phyloP scores from a whole-genome alignment of 2,329 filamentous ascomycete species.

The Arthrobotrys iridis region DNA sequence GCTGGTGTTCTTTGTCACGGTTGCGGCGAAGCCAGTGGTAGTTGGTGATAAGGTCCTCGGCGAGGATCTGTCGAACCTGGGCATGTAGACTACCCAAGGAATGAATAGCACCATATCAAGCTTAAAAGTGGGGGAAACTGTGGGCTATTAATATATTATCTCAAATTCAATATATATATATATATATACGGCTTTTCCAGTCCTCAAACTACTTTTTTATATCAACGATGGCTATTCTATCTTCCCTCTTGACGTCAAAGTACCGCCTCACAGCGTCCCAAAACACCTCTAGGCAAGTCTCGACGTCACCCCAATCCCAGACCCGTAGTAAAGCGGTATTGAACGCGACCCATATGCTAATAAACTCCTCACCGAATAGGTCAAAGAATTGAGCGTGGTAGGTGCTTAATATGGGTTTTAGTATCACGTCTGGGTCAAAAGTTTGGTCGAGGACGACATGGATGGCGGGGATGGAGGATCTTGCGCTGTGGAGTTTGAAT shows the following conservation, averaged over 20 bases:
- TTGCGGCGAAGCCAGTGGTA: conserved; percentile 40
- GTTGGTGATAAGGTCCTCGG: conserved; percentile 35
- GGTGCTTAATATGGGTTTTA: conserved; percentile 3
- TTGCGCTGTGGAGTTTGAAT: not conserved
- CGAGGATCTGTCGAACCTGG: conserved; percentile 29
- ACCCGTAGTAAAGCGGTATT: conserved; percentile 4
- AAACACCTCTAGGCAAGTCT: not conserved
- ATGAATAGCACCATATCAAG: not conserved
- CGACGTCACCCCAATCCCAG: conserved; percentile 25
- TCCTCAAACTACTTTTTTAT: no score
- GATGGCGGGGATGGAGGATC: not conserved
- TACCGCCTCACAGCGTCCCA: not conserved
- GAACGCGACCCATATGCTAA: conserved; percentile 24
- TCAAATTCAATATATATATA: no score
- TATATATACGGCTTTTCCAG: no score
- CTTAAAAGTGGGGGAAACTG: no score
- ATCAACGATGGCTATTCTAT: not conserved
- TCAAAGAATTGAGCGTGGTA: conserved; percentile 2
- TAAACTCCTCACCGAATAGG: not conserved
- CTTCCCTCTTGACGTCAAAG: not conserved
- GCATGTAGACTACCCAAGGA: conserved; percentile 10
- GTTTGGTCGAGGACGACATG: not conserved
- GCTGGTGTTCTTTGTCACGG: conserved; percentile 47
- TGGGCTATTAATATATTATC: no score
- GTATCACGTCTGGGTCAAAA: conserved; percentile 6